These are phyloP conservation scores for Penicillium sp. DNA, from an alignment of 2,329 filamentous ascomycete genomes.

Conservation along the genomic window DNA sequence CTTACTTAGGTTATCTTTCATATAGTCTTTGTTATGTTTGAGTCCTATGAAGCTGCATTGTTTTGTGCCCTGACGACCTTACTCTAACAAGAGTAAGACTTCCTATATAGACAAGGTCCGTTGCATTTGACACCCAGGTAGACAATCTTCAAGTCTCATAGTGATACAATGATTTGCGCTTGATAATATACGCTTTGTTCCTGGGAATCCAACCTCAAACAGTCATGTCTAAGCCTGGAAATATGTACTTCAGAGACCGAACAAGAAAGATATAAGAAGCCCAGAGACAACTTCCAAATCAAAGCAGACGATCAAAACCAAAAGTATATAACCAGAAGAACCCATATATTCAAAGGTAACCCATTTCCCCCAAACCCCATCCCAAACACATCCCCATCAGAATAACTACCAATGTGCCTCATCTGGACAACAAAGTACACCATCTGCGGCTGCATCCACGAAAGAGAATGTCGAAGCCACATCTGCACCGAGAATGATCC, in stretches of 20 bases:
- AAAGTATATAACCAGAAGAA: not conserved
- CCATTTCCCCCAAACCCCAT: too few species aligned
- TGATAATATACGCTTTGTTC: not conserved
- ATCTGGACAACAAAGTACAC: slow-evolving; percentile 16
- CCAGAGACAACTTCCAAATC: not conserved
- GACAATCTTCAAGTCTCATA: not conserved
- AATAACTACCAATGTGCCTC: slow-evolving; percentile 17
- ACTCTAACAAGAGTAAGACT: too few species aligned
- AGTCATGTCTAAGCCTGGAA: not conserved
- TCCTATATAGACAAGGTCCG: not conserved
- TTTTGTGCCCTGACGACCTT: not conserved
- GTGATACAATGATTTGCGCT: not conserved
- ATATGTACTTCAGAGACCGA: not conserved
- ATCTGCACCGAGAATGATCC: slow-evolving; percentile 1
- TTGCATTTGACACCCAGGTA: not conserved
- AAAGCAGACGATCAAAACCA: not conserved
- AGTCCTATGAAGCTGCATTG: not conserved
- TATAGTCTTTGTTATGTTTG: not conserved
- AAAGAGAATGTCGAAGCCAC: not conserved
- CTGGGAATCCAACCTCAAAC: not conserved
- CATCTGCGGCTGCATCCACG: slow-evolving; percentile 25
- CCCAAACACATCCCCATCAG: not conserved
- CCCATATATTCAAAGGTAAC: not conserved
- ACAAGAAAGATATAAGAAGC: not conserved
- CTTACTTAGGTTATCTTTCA: too few species aligned